Percentiles rank a stretch among this genome's conserved stretches.
These are phyloP conservation scores for Chytriomyces confervae DNA, from an alignment of 192 early-diverging fungal genomes.

Conservation along the genomic window DNA sequence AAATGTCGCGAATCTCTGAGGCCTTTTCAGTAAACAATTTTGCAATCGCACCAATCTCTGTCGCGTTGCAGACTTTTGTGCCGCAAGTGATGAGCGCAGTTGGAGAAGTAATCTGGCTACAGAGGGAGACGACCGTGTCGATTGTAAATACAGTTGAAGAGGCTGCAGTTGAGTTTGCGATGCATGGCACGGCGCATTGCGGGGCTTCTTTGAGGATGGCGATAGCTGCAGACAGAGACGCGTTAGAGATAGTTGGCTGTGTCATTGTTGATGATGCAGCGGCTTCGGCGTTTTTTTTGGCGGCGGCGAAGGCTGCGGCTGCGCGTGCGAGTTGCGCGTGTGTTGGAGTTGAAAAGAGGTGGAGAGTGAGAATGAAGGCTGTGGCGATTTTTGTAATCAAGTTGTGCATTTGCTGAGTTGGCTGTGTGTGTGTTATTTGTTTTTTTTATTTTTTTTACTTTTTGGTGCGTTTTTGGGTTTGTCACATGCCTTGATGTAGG, in stretches of 20 bases:
- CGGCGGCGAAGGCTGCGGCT: neutral
- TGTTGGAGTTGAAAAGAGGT: no score
- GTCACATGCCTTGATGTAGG: no score
- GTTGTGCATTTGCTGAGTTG: no score
- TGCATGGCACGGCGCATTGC: neutral
- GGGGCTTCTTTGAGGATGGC: neutral
- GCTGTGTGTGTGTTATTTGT: no score
- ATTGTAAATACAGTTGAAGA: neutral
- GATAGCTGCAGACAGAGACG: neutral
- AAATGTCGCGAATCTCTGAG: neutral
- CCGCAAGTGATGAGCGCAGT: neutral
- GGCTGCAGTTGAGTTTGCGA: neutral
- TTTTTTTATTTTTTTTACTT: no score
- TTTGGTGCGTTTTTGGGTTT: no score
- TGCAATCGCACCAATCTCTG: neutral
- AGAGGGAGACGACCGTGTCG: neutral
- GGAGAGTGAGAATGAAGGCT: no score
- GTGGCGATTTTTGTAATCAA: no score
- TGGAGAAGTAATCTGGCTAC: neutral
- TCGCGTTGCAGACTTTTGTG: constrained; percentile 1
- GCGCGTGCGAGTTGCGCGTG: neutral
- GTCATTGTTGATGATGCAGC: neutral
- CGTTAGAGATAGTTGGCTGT: neutral
- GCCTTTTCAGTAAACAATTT: neutral
- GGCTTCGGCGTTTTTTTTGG: neutral